Evolutionary conservation across 441 rosid species (phyloP), one percentile per base, ranked within the genome.

Genomic region (Kokia cookei): DNA sequence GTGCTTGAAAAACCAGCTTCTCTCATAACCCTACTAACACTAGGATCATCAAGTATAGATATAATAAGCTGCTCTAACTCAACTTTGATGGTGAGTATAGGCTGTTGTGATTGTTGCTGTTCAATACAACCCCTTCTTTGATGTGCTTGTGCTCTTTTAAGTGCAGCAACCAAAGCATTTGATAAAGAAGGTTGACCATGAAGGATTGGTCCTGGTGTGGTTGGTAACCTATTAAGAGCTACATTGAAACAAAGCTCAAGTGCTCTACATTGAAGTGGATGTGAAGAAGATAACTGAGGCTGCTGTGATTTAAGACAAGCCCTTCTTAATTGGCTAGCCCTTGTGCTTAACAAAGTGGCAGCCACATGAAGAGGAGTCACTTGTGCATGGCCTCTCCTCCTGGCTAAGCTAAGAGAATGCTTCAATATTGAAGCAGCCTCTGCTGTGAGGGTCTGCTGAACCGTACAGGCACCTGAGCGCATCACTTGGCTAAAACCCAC

Each of bases 361-460:
- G 97, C 97, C 2, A 94, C 98, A 73, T 94, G 98, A 71, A 94
- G 91, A 75, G 97, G 97, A 82, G 97, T 94, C 86, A 86, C 91
- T 60, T 76, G 98, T 78, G 94, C 97, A 92, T 93, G 98, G 89
- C 98, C 98, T 82, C 98, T 84, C 88, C 98, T 75, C 85, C 98
- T 77, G 40, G 98, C 98, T 77, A 93, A 83, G 85, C 82, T 82
- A 7, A 93, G 98, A 86, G 98, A 93, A 71, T 90, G 97, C 98
- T 92, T 93, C 98, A 93, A 83, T 3, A 89, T 89, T 76, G 97
- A 93, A 91, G 98, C 98, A 89, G 97, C 94, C 98, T 93, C 98
- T 54, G 93, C 73, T 72, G 98, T 90, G 78, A 93, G 97, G 88
- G 98, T 93, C 90, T 93, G 97, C 86, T 91, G 98, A 72, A 90